Evolutionary conservation across 164 flowering plant species (phyloP).

Genomic region (Akebia trifoliata): DNA sequence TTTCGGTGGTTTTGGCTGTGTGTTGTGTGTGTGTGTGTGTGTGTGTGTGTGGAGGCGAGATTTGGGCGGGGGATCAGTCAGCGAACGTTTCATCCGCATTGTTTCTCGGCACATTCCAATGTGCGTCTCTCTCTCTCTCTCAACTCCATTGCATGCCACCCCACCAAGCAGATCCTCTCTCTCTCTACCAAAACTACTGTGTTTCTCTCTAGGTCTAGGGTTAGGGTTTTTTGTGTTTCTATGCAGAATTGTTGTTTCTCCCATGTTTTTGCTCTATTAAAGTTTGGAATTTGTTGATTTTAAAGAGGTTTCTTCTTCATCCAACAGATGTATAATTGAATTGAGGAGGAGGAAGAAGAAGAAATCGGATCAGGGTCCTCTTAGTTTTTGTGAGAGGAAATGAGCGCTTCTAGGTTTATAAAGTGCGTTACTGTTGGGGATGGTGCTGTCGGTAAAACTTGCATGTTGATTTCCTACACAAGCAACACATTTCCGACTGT

Average conservation of each 20-base stretch:
- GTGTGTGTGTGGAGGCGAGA: no score
- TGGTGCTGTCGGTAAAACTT: conserved; percentile 80
- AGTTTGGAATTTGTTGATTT: neutral
- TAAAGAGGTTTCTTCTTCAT: neutral
- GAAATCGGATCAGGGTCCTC: conserved; percentile 9
- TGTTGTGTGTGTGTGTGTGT: no score
- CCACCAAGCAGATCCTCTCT: neutral
- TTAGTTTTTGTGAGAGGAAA: conserved; percentile 18
- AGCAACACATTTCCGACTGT: conserved; percentile 84
- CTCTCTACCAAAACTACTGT: neutral
- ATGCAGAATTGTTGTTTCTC: no score
- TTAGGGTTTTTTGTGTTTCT: neutral
- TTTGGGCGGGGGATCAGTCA: no score
- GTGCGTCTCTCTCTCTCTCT: neutral
- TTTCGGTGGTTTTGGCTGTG: no score
- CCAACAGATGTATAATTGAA: neutral
- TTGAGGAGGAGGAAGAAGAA: neutral
- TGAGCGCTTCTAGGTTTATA: conserved; percentile 75
- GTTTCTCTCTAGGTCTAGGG: neutral
- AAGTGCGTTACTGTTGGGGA: conserved; percentile 90
- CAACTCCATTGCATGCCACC: no score
- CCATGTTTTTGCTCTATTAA: neutral
- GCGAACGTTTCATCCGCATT: neutral
- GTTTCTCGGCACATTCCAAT: neutral
- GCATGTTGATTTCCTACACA: conserved; percentile 77